A percentile compares a stretch with the other conserved stretches of the same genome.
Evolutionary conservation across 2,329 filamentous ascomycete genomes (phyloP).

Genomic region (Rhynchosporium agropyri): DNA sequence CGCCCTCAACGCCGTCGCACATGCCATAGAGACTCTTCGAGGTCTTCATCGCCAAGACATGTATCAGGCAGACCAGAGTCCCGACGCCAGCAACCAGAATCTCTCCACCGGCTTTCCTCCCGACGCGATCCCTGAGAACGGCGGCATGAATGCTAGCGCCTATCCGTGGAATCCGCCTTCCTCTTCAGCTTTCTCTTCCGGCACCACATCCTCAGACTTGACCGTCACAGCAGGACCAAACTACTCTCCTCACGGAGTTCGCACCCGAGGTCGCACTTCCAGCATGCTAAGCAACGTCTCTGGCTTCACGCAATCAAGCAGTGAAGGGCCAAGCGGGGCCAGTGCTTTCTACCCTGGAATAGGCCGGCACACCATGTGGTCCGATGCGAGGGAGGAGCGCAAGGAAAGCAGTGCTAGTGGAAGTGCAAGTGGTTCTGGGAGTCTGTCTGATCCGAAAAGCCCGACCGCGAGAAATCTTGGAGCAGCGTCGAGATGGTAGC

Average conservation of each 20-base stretch:
- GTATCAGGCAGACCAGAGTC: slow-evolving; percentile 28
- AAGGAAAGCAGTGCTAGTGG: slow-evolving; percentile 33
- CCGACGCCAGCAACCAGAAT: slow-evolving; percentile 30
- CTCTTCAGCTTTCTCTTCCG: slow-evolving; percentile 19
- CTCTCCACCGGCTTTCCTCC: slow-evolving; percentile 17
- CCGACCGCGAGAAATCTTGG: slow-evolving; percentile 42
- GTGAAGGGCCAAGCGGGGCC: slow-evolving; percentile 44
- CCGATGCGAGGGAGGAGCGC: slow-evolving; percentile 31
- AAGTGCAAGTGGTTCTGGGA: slow-evolving; percentile 43
- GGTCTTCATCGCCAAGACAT: slow-evolving; percentile 23
- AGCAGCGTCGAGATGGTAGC: slow-evolving; percentile 16
- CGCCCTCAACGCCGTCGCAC: slow-evolving; percentile 22
- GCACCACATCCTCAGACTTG: slow-evolving; percentile 22
- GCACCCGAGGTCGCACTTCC: slow-evolving; percentile 58
- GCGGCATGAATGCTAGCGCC: slow-evolving; percentile 23
- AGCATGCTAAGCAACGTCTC: slow-evolving; percentile 69
- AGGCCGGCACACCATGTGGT: slow-evolving; percentile 26
- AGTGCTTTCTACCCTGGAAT: slow-evolving; percentile 18
- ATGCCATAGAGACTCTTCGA: slow-evolving; percentile 21
- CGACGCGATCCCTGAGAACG: slow-evolving; percentile 27
- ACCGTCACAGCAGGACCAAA: slow-evolving; percentile 17
- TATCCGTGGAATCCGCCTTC: slow-evolving; percentile 35
- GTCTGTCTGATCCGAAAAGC: slow-evolving; percentile 56
- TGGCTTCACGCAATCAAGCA: slow-evolving; percentile 66
- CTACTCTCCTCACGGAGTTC: slow-evolving; percentile 22